Evolutionary conservation across 345 rosid genomes (phyloP), one percentile per base, ranked within the genome.

Genomic region (Murraya koenigii): DNA sequence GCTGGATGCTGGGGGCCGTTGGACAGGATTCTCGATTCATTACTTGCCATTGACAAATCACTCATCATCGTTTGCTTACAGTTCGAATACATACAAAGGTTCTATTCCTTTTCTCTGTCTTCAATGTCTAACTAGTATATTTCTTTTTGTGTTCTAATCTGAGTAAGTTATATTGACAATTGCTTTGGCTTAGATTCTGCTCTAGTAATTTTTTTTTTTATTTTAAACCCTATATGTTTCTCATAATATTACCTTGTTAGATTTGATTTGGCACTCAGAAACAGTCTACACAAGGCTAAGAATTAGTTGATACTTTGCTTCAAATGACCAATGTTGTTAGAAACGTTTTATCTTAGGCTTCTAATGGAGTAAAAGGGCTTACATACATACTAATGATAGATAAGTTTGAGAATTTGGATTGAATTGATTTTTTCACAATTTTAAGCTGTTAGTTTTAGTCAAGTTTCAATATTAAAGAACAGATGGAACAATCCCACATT

Each of bases 1-100:
- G 91, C 69, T 71, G 62, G 66, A 54, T 86, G 81, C 78, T 80
- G 13, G 84, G 83, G 55, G 74, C 88, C 38, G 60, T 85, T 41
- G 87, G 87, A 62, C 87, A 85, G 54, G 79, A 82, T 41, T 83
- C 86, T 56, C 79, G 67, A 64, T 15, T 75, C 30, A 39, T 52
- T 32, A 61, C 77, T 64, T 82, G 84, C 84, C 81, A 39, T 64
- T 82, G 64, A 78, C 68, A 60, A n/a, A 22, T 19, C 76, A 7
- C 38, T 13, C 33, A 15, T 47, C 70, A 7, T 25, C 56, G 0
- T 52, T 76, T 30, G 49, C 49, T 44, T 44, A 44, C 49, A 11
- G 49, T 15, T 15, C 3, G 49, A 41, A 41, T 30, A 25, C 15
- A 26, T 1, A 22, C 17, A 8, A 69, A 69, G 58, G 72, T 6